These are phyloP conservation scores for Paradendryphiella salina DNA, from an alignment of 2,329 filamentous ascomycete species.

Conservation along the genomic window DNA sequence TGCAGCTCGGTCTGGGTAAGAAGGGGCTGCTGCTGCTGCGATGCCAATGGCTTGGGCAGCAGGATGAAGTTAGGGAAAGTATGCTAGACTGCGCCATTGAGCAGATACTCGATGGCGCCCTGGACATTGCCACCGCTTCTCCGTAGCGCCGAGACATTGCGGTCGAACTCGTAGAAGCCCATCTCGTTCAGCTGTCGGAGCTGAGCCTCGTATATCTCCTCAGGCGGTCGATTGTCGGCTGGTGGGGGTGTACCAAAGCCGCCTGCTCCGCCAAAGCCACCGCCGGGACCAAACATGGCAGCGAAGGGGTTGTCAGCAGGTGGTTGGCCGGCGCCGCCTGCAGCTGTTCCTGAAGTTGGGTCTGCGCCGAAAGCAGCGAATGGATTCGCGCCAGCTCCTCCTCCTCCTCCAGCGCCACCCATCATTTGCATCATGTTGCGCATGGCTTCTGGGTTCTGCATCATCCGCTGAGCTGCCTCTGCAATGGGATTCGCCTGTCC, in stretches of 20 bases:
- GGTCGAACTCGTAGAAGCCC: slow-evolving; percentile 97
- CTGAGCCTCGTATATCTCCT: slow-evolving; percentile 90
- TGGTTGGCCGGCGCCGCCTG: slow-evolving; percentile 36
- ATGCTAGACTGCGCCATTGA: slow-evolving; percentile 39
- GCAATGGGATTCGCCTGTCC: slow-evolving; percentile 55
- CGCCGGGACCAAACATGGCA: slow-evolving; percentile 52
- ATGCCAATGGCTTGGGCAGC: neutral
- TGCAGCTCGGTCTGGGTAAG: slow-evolving; percentile 2
- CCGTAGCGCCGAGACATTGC: slow-evolving; percentile 85
- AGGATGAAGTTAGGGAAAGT: slow-evolving; percentile 7
- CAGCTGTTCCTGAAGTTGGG: slow-evolving; percentile 33
- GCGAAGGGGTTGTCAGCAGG: slow-evolving; percentile 47
- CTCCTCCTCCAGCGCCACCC: slow-evolving; percentile 53
- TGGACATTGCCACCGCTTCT: slow-evolving; percentile 92
- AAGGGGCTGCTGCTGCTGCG: neutral
- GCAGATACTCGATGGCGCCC: slow-evolving; percentile 78
- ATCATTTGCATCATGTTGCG: slow-evolving; percentile 57
- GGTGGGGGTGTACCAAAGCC: slow-evolving; percentile 54
- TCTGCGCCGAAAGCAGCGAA: slow-evolving; percentile 54
- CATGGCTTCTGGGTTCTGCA: slow-evolving; percentile 63
- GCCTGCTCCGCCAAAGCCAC: slow-evolving; percentile 41
- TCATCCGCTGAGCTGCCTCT: slow-evolving; percentile 51
- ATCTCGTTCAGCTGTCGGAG: slow-evolving; percentile 95
- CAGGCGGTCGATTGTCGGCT: slow-evolving; percentile 81
- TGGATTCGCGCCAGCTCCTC: slow-evolving; percentile 45